Conservation (phyloP, 2,329 filamentous ascomycete genomes). For the Pezizomycotina sp. region DNA sequence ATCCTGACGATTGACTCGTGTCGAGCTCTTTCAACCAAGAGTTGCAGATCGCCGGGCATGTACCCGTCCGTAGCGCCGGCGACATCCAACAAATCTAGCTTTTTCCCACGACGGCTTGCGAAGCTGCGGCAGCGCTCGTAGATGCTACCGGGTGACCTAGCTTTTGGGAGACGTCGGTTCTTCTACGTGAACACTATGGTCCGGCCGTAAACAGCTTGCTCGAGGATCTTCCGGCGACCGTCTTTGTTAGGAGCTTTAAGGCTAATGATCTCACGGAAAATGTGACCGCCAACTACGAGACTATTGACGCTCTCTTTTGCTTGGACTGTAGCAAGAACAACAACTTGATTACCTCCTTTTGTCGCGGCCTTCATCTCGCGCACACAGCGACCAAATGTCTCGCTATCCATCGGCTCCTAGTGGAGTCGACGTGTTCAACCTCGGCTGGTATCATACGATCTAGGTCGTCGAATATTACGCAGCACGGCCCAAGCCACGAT, state of each 20-base stretch:
- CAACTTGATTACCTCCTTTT: slow-evolving; percentile 36
- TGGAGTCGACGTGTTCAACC: slow-evolving; percentile 89
- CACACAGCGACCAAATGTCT: slow-evolving; percentile 67
- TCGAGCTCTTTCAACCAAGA: slow-evolving; percentile 71
- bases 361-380: slow-evolving; percentile 56
- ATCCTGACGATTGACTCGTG: slow-evolving; percentile 85
- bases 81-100: slow-evolving; percentile 80
- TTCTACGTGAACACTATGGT: no score
- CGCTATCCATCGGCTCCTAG: slow-evolving; percentile 83
- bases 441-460: slow-evolving; percentile 87
- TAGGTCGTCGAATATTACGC: slow-evolving; percentile 82
- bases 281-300: slow-evolving; percentile 75
- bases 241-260: slow-evolving; percentile 89
- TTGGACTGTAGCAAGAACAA: slow-evolving; percentile 78
- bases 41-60: slow-evolving; percentile 83
- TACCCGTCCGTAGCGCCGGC: slow-evolving; percentile 92
- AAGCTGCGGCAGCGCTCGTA: no score
- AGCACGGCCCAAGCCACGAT: slow-evolving; percentile 69
- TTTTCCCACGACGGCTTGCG: slow-evolving; percentile 44
- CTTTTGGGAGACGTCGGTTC: slow-evolving; percentile 38
- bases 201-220: slow-evolving; percentile 31
- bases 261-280: slow-evolving; percentile 77
- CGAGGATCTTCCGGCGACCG: slow-evolving; percentile 63
- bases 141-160: slow-evolving; percentile 33
- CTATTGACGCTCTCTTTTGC: slow-evolving; percentile 86